Evolutionary conservation across 768 basidiomycete species (phyloP), one percentile per base, ranked within the genome.

Genomic region (Mycena vulgaris): DNA sequence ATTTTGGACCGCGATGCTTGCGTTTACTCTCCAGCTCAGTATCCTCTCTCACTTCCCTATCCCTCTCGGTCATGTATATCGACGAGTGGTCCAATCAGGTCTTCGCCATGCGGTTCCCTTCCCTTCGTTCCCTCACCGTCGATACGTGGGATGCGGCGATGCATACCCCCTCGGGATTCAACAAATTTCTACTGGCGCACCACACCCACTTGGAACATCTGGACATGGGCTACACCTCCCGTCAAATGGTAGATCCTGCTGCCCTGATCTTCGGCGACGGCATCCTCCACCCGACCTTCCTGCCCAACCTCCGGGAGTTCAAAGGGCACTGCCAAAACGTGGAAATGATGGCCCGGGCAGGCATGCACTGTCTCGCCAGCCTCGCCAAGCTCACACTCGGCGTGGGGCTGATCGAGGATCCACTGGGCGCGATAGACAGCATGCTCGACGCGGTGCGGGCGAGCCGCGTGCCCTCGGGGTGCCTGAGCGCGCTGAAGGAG

Each of bases 301-400:
- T 64, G 14, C 63, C 63, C 37, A 45, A 42, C 30, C 42, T 64
- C 1, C 40, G 52, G 8, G 13, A 10, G 40, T 64, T 64, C 25
- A 64, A 45, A 31, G 63, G 63, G 14, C 63, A 64, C 53, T 64
- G 63, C 63, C 27, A 30, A 39, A 64, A 53, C n/a, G 42, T 64
- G 9, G 28, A 45, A 25, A 31, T 11, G 27, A 55, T 64, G 52
- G 52, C 40, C 19, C 21, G 19, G 30, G 63, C 63, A 13, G 13
- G 52, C 13, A 25, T 64, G 52, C 21, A 17, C 3, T 51, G 48
- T 35, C 61, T 62, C 35, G n/a, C 23, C 31, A 13, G 40, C 10
- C 63, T 64, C 39, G 33, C 63, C 4, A 42, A 28, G 21, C 52
- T 64, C 39, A 63, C 62, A 27, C 27, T 63, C 10, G 63, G 63